Percentiles rank a stretch among this genome's conserved stretches.
Evolutionary conservation across 1,284 basidiomycete species (phyloP).

Genomic region (Leccinum griseonigrum): DNA sequence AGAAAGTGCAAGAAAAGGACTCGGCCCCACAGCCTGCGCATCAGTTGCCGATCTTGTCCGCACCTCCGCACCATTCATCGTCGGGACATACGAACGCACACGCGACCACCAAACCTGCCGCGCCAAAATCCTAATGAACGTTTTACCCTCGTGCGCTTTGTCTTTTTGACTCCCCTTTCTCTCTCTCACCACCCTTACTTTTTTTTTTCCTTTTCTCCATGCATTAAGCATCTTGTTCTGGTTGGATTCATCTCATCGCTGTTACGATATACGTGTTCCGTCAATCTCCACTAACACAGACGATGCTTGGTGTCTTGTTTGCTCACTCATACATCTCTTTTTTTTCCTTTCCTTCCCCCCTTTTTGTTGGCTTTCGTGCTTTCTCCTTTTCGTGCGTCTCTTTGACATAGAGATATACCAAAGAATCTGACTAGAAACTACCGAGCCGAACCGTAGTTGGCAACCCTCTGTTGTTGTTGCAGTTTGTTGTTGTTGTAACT

Average conservation of each 20-base stretch:
- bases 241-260: slow-evolving; percentile 8
- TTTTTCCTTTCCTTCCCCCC: background rate
- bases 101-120: slow-evolving; percentile 14
- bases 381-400: background rate
- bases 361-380: background rate
- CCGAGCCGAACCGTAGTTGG: slow-evolving; percentile 1
- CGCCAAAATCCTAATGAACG: slow-evolving; percentile 5
- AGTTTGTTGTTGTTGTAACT: slow-evolving; percentile 3
- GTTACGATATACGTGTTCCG: slow-evolving; percentile 6
- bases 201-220: background rate
- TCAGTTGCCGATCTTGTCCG: slow-evolving; percentile 32
- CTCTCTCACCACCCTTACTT: background rate
- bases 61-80: slow-evolving; percentile 19
- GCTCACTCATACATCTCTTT: background rate
- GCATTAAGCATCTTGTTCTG: slow-evolving; percentile 3
- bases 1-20: background rate
- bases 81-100: slow-evolving; percentile 6
- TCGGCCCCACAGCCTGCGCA: slow-evolving; percentile 14
- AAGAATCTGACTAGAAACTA: slow-evolving; percentile 23
- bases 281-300: slow-evolving; percentile 9
- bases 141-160: background rate
- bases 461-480: background rate
- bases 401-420: slow-evolving; percentile 28
- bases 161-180: background rate
- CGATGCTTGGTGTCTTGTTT: slow-evolving; percentile 9